Evolutionary conservation across 2,329 filamentous ascomycete species (phyloP).

Genomic region (Neonectria hederae): DNA sequence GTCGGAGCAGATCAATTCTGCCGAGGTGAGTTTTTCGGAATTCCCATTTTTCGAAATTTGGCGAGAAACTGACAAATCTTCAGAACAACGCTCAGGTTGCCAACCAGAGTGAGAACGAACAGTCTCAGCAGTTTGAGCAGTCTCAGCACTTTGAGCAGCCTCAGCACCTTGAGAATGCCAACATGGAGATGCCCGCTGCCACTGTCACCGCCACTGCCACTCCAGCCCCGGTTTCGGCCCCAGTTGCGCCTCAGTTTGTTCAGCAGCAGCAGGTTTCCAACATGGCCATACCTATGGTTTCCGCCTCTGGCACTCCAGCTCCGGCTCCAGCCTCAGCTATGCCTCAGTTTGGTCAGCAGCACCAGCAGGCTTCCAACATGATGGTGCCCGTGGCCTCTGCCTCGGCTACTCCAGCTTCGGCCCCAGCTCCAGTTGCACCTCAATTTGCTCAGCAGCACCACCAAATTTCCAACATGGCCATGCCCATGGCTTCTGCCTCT

Average conservation of each 20-base stretch:
- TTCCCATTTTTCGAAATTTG: neutral
- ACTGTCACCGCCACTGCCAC: neutral
- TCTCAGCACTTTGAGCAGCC: neutral
- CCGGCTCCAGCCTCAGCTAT: neutral
- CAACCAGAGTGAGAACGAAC: neutral
- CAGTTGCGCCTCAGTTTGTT: neutral
- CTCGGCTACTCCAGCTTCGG: neutral
- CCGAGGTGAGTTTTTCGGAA: neutral
- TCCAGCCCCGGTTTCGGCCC: neutral
- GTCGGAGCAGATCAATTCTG: neutral
- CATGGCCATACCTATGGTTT: too few relatives aligned
- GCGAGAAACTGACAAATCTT: neutral
- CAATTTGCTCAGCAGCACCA: neutral
- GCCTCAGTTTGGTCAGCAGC: neutral
- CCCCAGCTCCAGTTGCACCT: neutral
- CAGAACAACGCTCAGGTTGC: neutral
- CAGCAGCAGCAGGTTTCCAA: neutral
- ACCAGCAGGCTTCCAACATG: neutral
- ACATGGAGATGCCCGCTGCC: neutral
- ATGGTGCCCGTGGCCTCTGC: neutral
- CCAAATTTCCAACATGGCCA: neutral
- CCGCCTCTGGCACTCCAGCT: neutral
- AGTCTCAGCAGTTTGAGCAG: neutral
- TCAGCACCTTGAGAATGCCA: neutral
- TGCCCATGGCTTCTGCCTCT: neutral